Percentiles rank a stretch among this genome's conserved stretches.
These are phyloP conservation scores for Hypoxylon fragiforme DNA, from an alignment of 495 filamentous ascomycete species.

Conservation along the genomic window DNA sequence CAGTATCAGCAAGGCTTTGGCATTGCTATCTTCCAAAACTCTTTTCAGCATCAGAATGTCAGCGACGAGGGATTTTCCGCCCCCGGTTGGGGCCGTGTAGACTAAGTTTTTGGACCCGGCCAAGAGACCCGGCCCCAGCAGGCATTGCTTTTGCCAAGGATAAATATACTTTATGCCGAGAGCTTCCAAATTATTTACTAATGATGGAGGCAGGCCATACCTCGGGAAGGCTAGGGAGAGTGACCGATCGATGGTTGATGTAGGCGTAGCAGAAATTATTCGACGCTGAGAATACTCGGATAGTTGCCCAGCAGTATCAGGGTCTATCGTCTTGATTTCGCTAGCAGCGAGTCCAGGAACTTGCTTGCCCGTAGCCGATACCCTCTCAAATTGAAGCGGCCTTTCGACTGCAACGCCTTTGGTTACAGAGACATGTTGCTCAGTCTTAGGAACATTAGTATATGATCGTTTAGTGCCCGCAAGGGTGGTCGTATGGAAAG, in stretches of 20 bases:
- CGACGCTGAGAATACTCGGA: conserved; percentile 55
- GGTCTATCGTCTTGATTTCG: conserved; percentile 32
- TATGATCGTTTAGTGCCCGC: conserved; percentile 28
- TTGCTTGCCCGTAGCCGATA: conserved; percentile 22
- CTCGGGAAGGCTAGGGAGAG: conserved; percentile 63
- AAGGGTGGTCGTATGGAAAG: conserved; percentile 27
- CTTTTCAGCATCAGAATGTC: conserved; percentile 75
- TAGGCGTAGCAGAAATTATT: conserved; percentile 50
- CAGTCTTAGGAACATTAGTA: conserved; percentile 11
- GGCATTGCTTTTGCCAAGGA: conserved; percentile 81
- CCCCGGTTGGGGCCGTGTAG: conserved; percentile 84
- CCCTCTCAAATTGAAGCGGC: conserved; percentile 27
- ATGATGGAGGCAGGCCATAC: conserved; percentile 63
- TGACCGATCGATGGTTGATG: conserved; percentile 58
- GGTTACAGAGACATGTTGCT: conserved; percentile 9
- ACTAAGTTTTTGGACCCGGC: conserved; percentile 70
- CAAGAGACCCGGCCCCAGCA: conserved; percentile 68
- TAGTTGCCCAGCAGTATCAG: background rate
- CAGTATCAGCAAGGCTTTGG: conserved; percentile 77
- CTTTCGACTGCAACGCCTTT: conserved; percentile 21
- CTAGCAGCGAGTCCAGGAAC: conserved; percentile 42
- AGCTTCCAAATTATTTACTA: conserved; percentile 66
- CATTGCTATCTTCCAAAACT: conserved; percentile 64
- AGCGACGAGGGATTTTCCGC: conserved; percentile 78
- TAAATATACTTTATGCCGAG: conserved; percentile 73